These are phyloP conservation scores for Lophiostoma macrostomum DNA, from an alignment of 495 filamentous ascomycete species.

Conservation along the genomic window DNA sequence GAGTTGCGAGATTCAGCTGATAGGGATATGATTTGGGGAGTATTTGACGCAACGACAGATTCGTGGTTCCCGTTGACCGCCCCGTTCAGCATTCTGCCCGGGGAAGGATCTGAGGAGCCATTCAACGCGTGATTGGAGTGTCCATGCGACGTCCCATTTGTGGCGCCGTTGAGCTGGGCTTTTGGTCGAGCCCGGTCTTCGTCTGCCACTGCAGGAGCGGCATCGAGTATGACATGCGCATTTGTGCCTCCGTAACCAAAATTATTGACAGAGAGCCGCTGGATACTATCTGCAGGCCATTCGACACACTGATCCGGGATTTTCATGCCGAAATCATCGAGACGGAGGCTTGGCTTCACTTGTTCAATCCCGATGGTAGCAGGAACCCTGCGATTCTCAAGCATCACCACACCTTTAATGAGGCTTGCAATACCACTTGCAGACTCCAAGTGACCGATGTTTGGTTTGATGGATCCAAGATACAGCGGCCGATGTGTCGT, in stretches of 20 bases:
- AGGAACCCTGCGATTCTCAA: constrained; percentile 40
- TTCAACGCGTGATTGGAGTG: too few relatives aligned
- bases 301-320: not conserved
- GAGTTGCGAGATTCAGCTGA: not conserved
- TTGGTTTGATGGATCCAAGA: constrained; percentile 31
- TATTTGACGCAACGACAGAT: too few relatives aligned
- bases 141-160: not conserved
- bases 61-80: too few relatives aligned
- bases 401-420: constrained; percentile 38
- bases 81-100: too few relatives aligned
- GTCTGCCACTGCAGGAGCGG: too few relatives aligned
- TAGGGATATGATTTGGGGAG: too few relatives aligned
- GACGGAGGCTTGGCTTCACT: not conserved
- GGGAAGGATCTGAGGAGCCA: too few relatives aligned
- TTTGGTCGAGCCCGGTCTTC: constrained; percentile 19
- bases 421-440: constrained; percentile 45
- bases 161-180: not conserved
- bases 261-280: constrained; percentile 30
- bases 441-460: constrained; percentile 42
- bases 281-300: constrained; percentile 29
- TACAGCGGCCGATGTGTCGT: constrained; percentile 35
- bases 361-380: constrained; percentile 28
- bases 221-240: constrained; percentile 19
- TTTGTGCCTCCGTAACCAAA: constrained; percentile 32
- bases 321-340: not conserved